A percentile compares a stretch with the other conserved stretches of the same genome.
Evolutionary conservation across 192 early-diverging fungal species (phyloP).

Genomic region (Chytriomyces sp.): DNA sequence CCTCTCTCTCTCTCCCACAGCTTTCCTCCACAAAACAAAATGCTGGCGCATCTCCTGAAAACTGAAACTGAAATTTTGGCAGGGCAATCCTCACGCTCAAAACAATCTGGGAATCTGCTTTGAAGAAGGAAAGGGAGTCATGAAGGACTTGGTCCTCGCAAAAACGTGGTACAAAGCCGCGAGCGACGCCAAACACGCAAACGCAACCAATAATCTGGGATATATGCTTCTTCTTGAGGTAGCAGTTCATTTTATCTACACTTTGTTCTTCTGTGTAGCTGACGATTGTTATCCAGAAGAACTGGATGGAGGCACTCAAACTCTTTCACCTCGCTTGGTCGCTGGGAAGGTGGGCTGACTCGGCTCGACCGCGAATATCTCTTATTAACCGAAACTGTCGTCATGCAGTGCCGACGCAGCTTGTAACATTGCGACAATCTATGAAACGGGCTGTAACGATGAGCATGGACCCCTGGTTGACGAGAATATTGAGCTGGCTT

Average conservation of each 20-base stretch:
- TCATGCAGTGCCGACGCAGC: conserved; percentile 49
- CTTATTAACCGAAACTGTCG: not conserved
- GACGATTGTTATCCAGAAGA: not conserved
- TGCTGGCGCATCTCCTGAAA: not conserved
- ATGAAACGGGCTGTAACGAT: conserved; percentile 57
- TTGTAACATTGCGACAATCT: conserved; percentile 56
- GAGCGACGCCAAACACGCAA: conserved; percentile 48
- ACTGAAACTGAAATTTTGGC: not conserved
- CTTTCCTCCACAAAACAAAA: too few species aligned
- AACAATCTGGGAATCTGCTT: conserved; percentile 64
- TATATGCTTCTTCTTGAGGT: conserved; percentile 54
- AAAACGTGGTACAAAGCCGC: conserved; percentile 57
- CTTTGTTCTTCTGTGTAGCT: not conserved
- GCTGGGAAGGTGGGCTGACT: conserved; percentile 42
- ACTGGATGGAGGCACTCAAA: conserved; percentile 49
- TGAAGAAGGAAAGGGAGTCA: conserved; percentile 62
- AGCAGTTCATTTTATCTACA: not conserved
- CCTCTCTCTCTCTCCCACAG: too few species aligned
- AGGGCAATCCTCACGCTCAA: conserved; percentile 51
- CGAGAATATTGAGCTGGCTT: conserved; percentile 49
- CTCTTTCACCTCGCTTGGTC: conserved; percentile 53
- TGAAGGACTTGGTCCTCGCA: conserved; percentile 50
- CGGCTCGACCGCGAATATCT: not conserved
- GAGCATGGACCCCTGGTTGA: conserved; percentile 41
- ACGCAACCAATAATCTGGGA: conserved; percentile 54